phyloP scores from a whole-genome alignment of 2,329 filamentous ascomycete species.

The Fusarium hostae region DNA sequence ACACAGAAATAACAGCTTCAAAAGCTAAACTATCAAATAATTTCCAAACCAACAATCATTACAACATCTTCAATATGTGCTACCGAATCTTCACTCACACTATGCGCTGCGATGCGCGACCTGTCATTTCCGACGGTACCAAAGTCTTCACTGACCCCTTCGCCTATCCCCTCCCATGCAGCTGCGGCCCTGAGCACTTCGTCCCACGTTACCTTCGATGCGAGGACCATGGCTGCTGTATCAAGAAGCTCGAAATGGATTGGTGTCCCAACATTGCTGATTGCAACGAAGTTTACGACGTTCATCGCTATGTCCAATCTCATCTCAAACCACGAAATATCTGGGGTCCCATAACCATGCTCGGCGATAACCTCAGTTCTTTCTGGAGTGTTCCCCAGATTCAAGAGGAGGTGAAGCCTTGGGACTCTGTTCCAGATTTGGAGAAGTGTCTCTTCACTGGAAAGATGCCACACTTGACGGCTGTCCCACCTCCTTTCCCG shows the following conservation, averaged over 20 bases:
- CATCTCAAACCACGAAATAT: neutral
- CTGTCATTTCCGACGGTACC: conserved; percentile 41
- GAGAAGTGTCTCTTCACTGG: conserved; percentile 7
- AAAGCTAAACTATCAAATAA: neutral
- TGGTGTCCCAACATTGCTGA: conserved; percentile 23
- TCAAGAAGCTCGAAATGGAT: conserved; percentile 19
- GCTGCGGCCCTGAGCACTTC: conserved; percentile 17
- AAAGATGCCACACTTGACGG: neutral
- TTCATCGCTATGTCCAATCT: conserved; percentile 39
- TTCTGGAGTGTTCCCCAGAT: neutral
- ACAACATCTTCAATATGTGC: conserved; percentile 34
- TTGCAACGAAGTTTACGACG: conserved; percentile 8
- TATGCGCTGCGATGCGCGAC: conserved; percentile 46
- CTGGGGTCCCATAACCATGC: neutral
- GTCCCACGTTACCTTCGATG: conserved; percentile 32
- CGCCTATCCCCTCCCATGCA: conserved; percentile 30
- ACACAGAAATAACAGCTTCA: neutral
- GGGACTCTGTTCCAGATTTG: neutral
- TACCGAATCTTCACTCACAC: conserved; percentile 43
- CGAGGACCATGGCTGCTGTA: conserved; percentile 45
- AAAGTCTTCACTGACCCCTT: conserved; percentile 43
- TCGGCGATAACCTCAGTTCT: neutral
- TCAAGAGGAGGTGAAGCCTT: neutral
- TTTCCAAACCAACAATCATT: neutral
- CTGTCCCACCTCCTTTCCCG: neutral